phyloP scores from a whole-genome alignment of 1,284 basidiomycete genomes.

The Gomphus bonarii region DNA sequence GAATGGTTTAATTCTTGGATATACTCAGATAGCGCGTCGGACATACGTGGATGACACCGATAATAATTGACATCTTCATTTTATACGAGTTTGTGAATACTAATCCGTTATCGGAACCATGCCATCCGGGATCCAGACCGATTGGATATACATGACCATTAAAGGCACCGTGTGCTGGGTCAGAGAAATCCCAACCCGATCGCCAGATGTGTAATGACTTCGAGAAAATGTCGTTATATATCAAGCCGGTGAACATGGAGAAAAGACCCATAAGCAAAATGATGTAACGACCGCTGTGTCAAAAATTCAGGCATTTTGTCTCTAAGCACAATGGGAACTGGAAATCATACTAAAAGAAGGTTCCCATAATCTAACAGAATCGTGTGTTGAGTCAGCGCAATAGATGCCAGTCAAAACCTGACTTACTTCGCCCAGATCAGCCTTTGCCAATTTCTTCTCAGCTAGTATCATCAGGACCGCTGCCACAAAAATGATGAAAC shows the following conservation, averaged over 20 bases:
- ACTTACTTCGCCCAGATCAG: constrained; percentile 69
- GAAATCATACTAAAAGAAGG: constrained; percentile 79
- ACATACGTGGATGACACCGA: constrained; percentile 93
- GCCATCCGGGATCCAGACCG: constrained; percentile 94
- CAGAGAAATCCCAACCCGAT: constrained; percentile 75
- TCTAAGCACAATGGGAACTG: background rate
- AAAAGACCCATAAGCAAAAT: constrained; percentile 96
- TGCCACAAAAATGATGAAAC: constrained; percentile 70
- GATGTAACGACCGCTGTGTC: constrained; percentile 85
- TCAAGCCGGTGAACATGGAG: constrained; percentile 91
- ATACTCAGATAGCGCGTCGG: constrained; percentile 5
- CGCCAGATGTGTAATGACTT: constrained; percentile 83
- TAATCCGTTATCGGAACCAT: constrained; percentile 84
- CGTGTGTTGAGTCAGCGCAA: constrained; percentile 13
- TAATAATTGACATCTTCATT: constrained; percentile 99
- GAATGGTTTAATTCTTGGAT: constrained; percentile 14
- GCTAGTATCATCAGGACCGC: constrained; percentile 80
- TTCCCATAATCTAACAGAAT: constrained; percentile 60
- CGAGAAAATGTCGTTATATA: constrained; percentile 99
- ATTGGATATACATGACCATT: constrained; percentile 80
- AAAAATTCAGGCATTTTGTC: constrained; percentile 12
- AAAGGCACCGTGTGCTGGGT: constrained; percentile 37
- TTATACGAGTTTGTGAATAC: constrained; percentile 99
- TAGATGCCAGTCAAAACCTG: background rate
- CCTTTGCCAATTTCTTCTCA: constrained; percentile 74